Base-by-base conservation (phyloP, 2,329 filamentous ascomycete genomes). In the Cladosporium halotolerans region DNA sequence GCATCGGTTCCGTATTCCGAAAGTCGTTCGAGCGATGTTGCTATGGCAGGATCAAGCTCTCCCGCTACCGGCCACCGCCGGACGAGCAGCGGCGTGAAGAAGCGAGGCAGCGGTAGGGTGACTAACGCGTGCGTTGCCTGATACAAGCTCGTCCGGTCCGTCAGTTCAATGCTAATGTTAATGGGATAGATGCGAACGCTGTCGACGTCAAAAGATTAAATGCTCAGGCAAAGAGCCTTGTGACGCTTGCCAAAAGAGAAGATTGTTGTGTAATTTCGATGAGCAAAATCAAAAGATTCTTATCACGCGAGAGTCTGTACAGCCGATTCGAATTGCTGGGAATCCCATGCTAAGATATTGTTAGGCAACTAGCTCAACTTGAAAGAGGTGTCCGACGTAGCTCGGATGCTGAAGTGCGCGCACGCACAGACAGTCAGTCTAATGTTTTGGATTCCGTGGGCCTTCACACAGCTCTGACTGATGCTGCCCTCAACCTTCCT, bases 201-300 rank as follows among this genome's bases (percentile, higher is more conserved):
- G 74, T 56, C 72, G 74, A 23, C 67, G 69, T 47, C 72, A 74
- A 50, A 76, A 76, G 59, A 74, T 75, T 57, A 73, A 71, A 58
- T 76, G 73, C 58, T 71, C 72, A 16, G 73, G 73, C 10, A 60
- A 63, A 5, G 65, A 69, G 53, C 73, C 73, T 11, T 76, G 73
- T 60, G 68, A 72, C 44, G 67, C 66, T n/a, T 77, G 74, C 59
- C 69, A 62, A 40, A 74, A 73, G 56, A 68, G 73, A 18, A 71
- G 70, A n/a, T 61, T 73, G 14, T 56, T 64, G 1, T 76, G 74
- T 51, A 63, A 66, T 5, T 76, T 76, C 47, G 72, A 76, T 54
- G 72, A 76, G 38, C 67, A 69, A n/a, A 72, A 76, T 36, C 72
- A 77, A 46, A 78, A 77, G 56, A 67, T 79, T 11, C 61, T 78